Evolutionary conservation across 1,284 basidiomycete species (phyloP).

Genomic region (Stygiomarasmius scandens): DNA sequence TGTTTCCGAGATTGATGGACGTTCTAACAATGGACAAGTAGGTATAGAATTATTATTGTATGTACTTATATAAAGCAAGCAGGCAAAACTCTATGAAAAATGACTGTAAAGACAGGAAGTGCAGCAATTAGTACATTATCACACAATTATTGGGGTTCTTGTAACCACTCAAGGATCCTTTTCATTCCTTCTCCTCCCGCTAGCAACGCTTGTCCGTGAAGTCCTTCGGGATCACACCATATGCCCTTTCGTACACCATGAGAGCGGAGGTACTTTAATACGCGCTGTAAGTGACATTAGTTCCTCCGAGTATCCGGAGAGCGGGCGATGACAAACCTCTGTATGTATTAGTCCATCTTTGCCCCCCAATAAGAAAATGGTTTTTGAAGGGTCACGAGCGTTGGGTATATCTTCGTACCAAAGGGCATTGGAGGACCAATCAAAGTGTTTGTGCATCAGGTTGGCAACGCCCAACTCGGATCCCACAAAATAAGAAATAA

Average conservation of each 20-base stretch:
- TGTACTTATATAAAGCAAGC: too few species aligned
- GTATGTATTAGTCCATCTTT: conserved; percentile 81
- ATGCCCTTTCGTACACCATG: conserved; percentile 77
- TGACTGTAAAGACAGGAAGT: too few species aligned
- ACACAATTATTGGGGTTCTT: conserved; percentile 26
- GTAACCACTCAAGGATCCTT: conserved; percentile 69
- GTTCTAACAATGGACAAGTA: too few species aligned
- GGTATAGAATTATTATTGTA: too few species aligned
- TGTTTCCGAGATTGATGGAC: conserved; percentile 46
- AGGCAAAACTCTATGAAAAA: too few species aligned
- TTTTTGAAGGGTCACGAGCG: conserved; percentile 59
- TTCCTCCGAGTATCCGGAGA: too few species aligned
- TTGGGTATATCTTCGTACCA: conserved; percentile 89
- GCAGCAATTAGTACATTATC: too few species aligned
- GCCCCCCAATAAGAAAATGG: conserved; percentile 77
- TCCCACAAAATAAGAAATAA: conserved; percentile 86
- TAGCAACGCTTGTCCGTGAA: conserved; percentile 75
- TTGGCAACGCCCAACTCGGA: conserved; percentile 86
- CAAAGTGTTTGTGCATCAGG: conserved; percentile 81
- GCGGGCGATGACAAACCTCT: conserved; percentile 43
- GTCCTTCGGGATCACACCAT: conserved; percentile 67
- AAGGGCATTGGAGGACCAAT: conserved; percentile 87
- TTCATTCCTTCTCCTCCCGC: conserved; percentile 55
- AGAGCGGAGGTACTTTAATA: conserved; percentile 71
- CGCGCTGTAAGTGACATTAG: conserved; percentile 56